Evolutionary conservation across 768 basidiomycete species (phyloP).

Genomic region (Chlorophyllum brunneum): DNA sequence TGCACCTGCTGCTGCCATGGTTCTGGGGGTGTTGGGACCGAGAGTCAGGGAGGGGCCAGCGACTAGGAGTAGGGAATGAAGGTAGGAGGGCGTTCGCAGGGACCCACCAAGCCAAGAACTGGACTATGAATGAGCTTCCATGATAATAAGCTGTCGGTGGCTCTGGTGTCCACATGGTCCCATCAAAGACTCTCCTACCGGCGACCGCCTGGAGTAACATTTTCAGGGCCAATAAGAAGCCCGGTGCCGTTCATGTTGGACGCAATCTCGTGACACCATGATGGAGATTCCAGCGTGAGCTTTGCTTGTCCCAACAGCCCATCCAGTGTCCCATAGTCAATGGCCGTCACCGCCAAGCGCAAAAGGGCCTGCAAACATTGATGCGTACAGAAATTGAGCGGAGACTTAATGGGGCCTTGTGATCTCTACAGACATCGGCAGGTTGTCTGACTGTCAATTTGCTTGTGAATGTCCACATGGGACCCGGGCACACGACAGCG

Average conservation of each 20-base stretch:
- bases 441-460: not conserved
- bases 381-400: no score
- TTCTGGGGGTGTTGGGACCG: slow-evolving; percentile 1
- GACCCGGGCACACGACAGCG: not conserved
- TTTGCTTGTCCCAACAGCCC: not conserved
- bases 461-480: not conserved
- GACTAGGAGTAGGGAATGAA: not conserved
- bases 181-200: not conserved
- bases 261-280: no score
- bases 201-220: not conserved
- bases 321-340: no score
- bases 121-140: not conserved
- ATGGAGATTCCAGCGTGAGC: not conserved
- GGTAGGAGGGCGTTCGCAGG: not conserved
- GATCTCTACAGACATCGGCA: not conserved
- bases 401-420: not conserved
- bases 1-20: slow-evolving; percentile 3
- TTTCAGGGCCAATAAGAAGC: slow-evolving; percentile 7
- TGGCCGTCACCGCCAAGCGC: no score
- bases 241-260: no score
- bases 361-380: no score
- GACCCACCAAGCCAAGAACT: not conserved
- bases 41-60: not conserved
- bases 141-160: not conserved
- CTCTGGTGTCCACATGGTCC: slow-evolving; percentile 3